phyloP scores from a whole-genome alignment of 176 grass and related monocot genomes.

The Oryza australiensis region DNA sequence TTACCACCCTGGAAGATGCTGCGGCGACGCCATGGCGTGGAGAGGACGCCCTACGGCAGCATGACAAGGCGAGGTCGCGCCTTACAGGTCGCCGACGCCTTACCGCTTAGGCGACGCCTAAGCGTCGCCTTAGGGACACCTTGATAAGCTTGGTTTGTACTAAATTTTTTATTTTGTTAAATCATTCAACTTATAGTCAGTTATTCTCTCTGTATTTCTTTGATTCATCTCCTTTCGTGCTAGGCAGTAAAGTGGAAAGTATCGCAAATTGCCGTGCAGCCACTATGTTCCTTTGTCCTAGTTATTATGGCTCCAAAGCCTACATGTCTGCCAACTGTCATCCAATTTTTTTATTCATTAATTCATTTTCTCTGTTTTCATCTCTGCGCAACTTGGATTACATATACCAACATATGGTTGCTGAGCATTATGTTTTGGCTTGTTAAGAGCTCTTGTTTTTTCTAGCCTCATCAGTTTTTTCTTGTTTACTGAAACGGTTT shows the following conservation, averaged over 20 bases:
- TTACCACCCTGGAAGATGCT: too few species aligned
- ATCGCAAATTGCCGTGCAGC: not conserved
- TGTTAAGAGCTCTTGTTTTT: not conserved
- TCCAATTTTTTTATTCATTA: not conserved
- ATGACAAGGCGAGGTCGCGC: too few species aligned
- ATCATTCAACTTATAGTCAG: not conserved
- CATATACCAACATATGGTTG: not conserved
- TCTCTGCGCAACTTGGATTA: not conserved
- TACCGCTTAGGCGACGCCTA: too few species aligned
- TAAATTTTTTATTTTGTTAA: not conserved
- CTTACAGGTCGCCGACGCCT: too few species aligned
- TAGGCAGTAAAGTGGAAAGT: not conserved
- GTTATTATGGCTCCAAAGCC: not conserved
- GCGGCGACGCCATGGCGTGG: too few species aligned
- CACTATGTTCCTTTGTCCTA: not conserved
- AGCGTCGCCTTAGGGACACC: too few species aligned
- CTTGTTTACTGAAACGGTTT: slow-evolving; percentile 27
- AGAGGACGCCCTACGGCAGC: too few species aligned
- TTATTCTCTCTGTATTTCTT: not conserved
- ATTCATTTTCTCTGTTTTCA: not conserved
- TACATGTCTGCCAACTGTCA: not conserved
- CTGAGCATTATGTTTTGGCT: not conserved
- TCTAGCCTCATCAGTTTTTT: not conserved
- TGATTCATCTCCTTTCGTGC: not conserved
- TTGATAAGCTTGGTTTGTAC: too few species aligned